Conservation (phyloP, 2,329 filamentous ascomycete genomes). For the Sporothrix dimorphospora region DNA sequence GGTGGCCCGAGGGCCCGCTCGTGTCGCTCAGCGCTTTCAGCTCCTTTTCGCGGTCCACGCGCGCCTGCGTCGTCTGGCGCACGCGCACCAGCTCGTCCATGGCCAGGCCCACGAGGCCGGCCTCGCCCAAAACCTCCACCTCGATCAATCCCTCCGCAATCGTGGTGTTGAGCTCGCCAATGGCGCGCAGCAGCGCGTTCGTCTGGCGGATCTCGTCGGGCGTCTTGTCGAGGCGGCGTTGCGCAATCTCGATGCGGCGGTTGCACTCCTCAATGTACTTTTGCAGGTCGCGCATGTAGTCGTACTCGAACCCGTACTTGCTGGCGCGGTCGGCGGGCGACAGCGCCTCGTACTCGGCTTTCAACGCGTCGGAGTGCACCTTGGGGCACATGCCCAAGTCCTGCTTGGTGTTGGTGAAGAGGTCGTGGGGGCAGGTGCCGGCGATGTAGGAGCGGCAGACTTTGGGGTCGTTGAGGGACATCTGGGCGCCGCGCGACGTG, state of each 20-base stretch:
- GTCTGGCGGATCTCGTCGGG: constrained; percentile 97
- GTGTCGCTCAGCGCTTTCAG: constrained; percentile 91
- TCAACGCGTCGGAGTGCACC: constrained; percentile 84
- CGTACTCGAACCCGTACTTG: constrained; percentile 88
- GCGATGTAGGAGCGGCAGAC: constrained; percentile 93
- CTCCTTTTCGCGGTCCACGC: constrained; percentile 82
- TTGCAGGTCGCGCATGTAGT: constrained; percentile 94
- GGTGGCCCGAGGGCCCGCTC: constrained; percentile 88
- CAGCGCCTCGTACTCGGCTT: constrained; percentile 82
- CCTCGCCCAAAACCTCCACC: constrained; percentile 81
- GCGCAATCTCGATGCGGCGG: constrained; percentile 85
- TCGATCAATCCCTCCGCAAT: constrained; percentile 84
- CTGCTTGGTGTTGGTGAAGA: constrained; percentile 99
- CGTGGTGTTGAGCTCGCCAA: constrained; percentile 76
- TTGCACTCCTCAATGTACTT: constrained; percentile 98
- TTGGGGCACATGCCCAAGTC: constrained; percentile 89
- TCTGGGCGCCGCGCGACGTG: constrained; percentile 73
- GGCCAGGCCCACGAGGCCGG: constrained; percentile 77
- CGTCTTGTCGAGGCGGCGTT: constrained; percentile 91
- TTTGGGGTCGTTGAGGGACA: constrained; percentile 88
- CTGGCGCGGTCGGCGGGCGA: constrained; percentile 67
- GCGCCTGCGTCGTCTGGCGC: constrained; percentile 76
- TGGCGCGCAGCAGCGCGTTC: constrained; percentile 83
- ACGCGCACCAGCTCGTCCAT: constrained; percentile 88
- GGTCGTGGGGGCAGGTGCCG: constrained; percentile 94